Evolutionary conservation across 2,329 filamentous ascomycete genomes (phyloP).

Genomic region (Trichoderma sp.): DNA sequence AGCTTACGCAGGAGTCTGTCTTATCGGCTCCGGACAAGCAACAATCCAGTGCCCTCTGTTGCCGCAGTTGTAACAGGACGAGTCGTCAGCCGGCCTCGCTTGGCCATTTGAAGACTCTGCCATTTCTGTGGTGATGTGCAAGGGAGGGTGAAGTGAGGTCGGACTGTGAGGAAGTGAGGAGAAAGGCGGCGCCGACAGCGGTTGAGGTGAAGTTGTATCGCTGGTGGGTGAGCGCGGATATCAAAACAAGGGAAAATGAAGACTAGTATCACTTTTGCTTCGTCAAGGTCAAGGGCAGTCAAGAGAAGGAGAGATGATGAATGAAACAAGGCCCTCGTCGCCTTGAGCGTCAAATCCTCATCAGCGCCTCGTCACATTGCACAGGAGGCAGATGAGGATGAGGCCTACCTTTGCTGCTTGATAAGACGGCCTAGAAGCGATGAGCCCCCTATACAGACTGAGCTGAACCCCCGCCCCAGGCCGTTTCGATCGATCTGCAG

Average conservation of each 20-base stretch:
- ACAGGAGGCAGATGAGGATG: slow-evolving; percentile 21
- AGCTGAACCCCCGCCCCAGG: slow-evolving; percentile 35
- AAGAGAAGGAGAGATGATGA: background rate
- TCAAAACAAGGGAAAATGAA: background rate
- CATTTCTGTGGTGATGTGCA: slow-evolving; percentile 33
- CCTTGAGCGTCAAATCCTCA: slow-evolving; percentile 19
- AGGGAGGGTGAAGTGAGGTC: background rate
- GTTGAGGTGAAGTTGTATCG: slow-evolving; percentile 7
- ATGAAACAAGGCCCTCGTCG: background rate
- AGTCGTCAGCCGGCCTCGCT: slow-evolving; percentile 40
- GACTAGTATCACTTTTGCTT: slow-evolving; percentile 17
- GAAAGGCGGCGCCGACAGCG: background rate
- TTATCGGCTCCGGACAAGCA: slow-evolving; percentile 55
- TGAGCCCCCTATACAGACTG: slow-evolving; percentile 14
- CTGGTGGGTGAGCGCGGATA: slow-evolving; percentile 10
- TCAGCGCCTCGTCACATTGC: slow-evolving; percentile 23
- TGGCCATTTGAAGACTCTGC: slow-evolving; percentile 37
- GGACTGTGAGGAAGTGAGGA: background rate
- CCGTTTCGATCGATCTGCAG: slow-evolving; percentile 30
- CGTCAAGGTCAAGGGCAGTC: background rate
- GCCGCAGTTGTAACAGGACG: slow-evolving; percentile 59
- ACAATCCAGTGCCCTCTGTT: slow-evolving; percentile 54
- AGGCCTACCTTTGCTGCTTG: slow-evolving; percentile 27
- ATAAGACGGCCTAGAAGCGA: slow-evolving; percentile 20
- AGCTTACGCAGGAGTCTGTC: slow-evolving; percentile 55